Conservation (phyloP, 371 early-diverging fungal species). For the Fennellomyces sp. region DNA sequence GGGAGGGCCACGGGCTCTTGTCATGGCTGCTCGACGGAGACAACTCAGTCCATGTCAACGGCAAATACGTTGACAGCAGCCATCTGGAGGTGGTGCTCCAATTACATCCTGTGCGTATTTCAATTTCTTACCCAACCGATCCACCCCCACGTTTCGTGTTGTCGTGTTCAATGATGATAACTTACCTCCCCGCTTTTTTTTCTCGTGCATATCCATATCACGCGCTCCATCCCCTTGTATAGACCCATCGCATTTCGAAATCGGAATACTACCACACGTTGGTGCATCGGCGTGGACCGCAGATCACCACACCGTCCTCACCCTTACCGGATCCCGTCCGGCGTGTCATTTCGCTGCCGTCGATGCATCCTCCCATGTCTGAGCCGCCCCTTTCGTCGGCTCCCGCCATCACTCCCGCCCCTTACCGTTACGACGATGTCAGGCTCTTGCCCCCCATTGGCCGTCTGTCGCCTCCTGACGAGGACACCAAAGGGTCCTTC, state of each 20-base stretch:
- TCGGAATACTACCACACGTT: slow-evolving; percentile 19
- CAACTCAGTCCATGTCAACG: slow-evolving; percentile 11
- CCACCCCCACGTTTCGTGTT: neutral
- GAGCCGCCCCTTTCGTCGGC: neutral
- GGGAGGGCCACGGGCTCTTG: slow-evolving; percentile 54
- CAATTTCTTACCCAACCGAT: neutral
- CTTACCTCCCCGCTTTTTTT: neutral
- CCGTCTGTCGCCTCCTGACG: slow-evolving; percentile 12
- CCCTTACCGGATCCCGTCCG: slow-evolving; percentile 12
- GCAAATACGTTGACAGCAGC: slow-evolving; percentile 5
- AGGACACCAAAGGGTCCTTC: neutral
- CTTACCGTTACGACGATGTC: neutral
- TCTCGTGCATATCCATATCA: neutral
- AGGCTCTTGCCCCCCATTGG: slow-evolving; percentile 16
- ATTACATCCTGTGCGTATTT: slow-evolving; percentile 43
- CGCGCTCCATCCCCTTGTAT: neutral
- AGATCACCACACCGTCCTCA: slow-evolving; percentile 9
- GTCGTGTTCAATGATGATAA: neutral
- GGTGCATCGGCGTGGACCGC: slow-evolving; percentile 23
- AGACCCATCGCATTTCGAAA: slow-evolving; percentile 23
- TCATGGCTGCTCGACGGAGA: slow-evolving; percentile 47
- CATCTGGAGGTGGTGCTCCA: slow-evolving; percentile 31
- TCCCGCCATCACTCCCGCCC: neutral
- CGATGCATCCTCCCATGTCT: slow-evolving; percentile 12
- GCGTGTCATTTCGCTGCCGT: slow-evolving; percentile 22